These are phyloP conservation scores for Dryas drummondii DNA, from an alignment of 306 rosid species.

Conservation along the genomic window DNA sequence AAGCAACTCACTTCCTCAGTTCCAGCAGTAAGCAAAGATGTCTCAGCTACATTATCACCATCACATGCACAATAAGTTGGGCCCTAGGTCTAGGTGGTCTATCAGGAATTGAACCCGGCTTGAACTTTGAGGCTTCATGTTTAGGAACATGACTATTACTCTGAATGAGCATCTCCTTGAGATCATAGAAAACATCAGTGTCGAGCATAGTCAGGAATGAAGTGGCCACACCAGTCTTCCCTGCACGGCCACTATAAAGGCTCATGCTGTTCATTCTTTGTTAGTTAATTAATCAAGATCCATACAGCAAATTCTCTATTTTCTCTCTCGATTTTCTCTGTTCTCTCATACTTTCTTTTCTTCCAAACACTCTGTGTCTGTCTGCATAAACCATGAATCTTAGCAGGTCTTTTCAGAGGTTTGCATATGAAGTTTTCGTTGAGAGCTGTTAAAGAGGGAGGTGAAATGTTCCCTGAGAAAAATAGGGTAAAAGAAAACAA, in stretches of 20 bases:
- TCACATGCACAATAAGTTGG: neutral
- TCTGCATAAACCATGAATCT: too few species aligned
- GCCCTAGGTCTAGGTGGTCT: constrained; percentile 67
- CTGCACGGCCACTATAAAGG: constrained; percentile 94
- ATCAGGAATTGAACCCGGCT: constrained; percentile 85
- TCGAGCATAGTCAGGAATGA: constrained; percentile 78
- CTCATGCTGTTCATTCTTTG: too few species aligned
- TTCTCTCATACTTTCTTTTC: too few species aligned
- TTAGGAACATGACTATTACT: constrained; percentile 85
- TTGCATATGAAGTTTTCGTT: too few species aligned
- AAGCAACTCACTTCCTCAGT: constrained; percentile 20
- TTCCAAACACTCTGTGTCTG: too few species aligned
- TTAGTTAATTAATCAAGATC: too few species aligned
- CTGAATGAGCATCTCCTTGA: constrained; percentile 87
- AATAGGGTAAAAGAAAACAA: too few species aligned
- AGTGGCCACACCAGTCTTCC: constrained; percentile 84
- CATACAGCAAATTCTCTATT: too few species aligned
- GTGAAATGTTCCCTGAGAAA: too few species aligned
- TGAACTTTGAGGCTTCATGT: constrained; percentile 91
- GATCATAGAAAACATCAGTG: constrained; percentile 81
- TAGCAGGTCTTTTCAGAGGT: too few species aligned
- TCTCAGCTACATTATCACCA: constrained; percentile 4
- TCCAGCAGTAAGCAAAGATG: constrained; percentile 16
- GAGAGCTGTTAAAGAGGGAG: too few species aligned
- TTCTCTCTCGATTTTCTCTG: too few species aligned